Conservation (phyloP, 345 rosid genomes). For the Citrus hindsii region DNA sequence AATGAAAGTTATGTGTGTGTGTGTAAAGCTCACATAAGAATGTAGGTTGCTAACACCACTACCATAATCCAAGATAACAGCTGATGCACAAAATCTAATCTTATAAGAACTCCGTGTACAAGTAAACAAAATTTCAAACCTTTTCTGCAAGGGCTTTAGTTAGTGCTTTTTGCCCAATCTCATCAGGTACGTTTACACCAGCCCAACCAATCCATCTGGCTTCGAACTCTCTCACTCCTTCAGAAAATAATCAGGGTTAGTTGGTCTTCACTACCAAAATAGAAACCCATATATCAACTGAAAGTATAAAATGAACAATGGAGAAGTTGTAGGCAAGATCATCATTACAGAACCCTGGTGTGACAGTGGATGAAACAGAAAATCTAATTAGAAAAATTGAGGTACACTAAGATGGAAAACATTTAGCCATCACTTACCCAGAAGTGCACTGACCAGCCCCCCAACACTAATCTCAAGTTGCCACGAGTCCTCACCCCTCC, state of each 20-base stretch:
- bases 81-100: not conserved
- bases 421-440: slow-evolving; percentile 29
- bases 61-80: not conserved
- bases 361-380: not conserved
- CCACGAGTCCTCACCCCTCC: slow-evolving; percentile 47
- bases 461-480: slow-evolving; percentile 54
- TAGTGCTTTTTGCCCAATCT: slow-evolving; percentile 39
- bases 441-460: slow-evolving; percentile 55
- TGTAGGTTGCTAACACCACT: not conserved
- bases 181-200: slow-evolving; percentile 61
- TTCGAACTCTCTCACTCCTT: slow-evolving; percentile 59
- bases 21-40: not conserved
- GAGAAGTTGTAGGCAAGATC: not conserved
- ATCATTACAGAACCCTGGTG: not conserved
- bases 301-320: not conserved
- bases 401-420: not conserved
- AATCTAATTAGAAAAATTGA: not conserved
- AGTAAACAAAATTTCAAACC: slow-evolving; percentile 26
- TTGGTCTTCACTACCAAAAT: not conserved
- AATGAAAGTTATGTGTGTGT: not conserved
- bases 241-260: slow-evolving; percentile 5
- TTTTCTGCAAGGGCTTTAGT: slow-evolving; percentile 53
- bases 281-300: not conserved
- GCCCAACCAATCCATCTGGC: slow-evolving; percentile 73
- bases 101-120: slow-evolving; percentile 9